Evolutionary conservation across 1,284 basidiomycete species (phyloP).

Genomic region (Ustilago lituana): DNA sequence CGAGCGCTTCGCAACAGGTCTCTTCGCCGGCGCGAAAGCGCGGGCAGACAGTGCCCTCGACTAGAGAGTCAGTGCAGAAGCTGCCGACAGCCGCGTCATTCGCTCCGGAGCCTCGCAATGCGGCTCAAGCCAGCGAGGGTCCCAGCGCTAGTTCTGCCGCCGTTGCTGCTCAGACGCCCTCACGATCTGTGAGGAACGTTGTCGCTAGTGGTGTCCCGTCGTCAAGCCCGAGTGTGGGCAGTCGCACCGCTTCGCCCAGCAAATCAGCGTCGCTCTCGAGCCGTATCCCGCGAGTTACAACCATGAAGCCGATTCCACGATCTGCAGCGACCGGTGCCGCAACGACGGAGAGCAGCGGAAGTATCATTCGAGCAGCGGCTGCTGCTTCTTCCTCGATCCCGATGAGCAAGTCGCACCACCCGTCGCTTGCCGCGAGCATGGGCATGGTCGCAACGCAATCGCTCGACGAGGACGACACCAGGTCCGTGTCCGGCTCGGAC

Average conservation of each 20-base stretch:
- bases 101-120: slow-evolving; percentile 3
- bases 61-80: slow-evolving; percentile 6
- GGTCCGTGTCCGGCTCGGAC: slow-evolving; percentile 39
- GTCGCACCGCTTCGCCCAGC: slow-evolving; percentile 30
- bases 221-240: slow-evolving; percentile 20
- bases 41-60: slow-evolving; percentile 9
- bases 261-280: slow-evolving; percentile 42
- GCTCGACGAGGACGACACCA: slow-evolving; percentile 36
- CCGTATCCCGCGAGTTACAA: slow-evolving; percentile 52
- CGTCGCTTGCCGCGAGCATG: slow-evolving; percentile 59
- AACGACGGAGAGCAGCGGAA: slow-evolving; percentile 21
- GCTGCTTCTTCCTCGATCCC: slow-evolving; percentile 33
- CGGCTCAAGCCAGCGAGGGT: slow-evolving; percentile 1
- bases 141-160: neutral
- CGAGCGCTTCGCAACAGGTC: slow-evolving; percentile 4
- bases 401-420: slow-evolving; percentile 51
- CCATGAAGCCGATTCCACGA: slow-evolving; percentile 29
- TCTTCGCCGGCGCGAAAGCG: slow-evolving; percentile 22
- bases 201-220: slow-evolving; percentile 12
- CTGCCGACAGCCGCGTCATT: neutral
- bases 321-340: slow-evolving; percentile 5
- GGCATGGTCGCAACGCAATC: slow-evolving; percentile 40
- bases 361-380: slow-evolving; percentile 26
- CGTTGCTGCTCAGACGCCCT: slow-evolving; percentile 15
- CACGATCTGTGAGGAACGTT: slow-evolving; percentile 15